These are phyloP conservation scores for Thozetella sp. DNA, from an alignment of 495 filamentous ascomycete species.

Conservation along the genomic window DNA sequence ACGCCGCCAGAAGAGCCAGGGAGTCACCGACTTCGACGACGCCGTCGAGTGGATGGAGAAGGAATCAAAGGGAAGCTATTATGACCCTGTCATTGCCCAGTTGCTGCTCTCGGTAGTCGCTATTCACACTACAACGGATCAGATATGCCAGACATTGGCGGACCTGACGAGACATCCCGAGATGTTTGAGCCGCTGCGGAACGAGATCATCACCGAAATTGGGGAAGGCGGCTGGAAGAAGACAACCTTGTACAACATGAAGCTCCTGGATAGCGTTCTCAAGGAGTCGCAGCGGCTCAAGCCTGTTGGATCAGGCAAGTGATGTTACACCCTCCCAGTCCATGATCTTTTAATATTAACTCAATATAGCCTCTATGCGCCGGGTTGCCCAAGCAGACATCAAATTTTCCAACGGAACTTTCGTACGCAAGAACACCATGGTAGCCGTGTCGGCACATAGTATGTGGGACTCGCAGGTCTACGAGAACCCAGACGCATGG, in stretches of 20 bases:
- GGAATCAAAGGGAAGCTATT: constrained; percentile 21
- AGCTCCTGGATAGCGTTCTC: constrained; percentile 51
- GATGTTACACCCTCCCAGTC: neutral
- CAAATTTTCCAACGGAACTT: constrained; percentile 46
- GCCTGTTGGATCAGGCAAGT: constrained; percentile 31
- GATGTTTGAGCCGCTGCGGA: constrained; percentile 29
- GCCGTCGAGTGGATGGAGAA: constrained; percentile 35
- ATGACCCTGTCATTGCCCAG: constrained; percentile 26
- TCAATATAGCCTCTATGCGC: constrained; percentile 33
- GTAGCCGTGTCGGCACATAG: constrained; percentile 31
- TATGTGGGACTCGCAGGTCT: constrained; percentile 40
- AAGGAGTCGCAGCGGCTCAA: constrained; percentile 47
- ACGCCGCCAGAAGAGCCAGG: constrained; percentile 12
- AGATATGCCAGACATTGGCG: constrained; percentile 31
- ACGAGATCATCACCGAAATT: constrained; percentile 35
- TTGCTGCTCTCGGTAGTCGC: constrained; percentile 25
- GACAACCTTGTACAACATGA: constrained; percentile 51
- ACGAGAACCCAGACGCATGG: constrained; percentile 41
- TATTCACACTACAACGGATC: constrained; percentile 38
- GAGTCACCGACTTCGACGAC: constrained; percentile 23
- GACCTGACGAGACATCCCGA: constrained; percentile 37
- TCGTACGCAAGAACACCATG: constrained; percentile 48
- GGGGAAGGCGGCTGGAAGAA: constrained; percentile 42
- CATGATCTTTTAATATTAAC: neutral
- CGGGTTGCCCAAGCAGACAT: constrained; percentile 36